Conservation (phyloP, 179 eudicot genomes). For the Silene vulgaris region DNA sequence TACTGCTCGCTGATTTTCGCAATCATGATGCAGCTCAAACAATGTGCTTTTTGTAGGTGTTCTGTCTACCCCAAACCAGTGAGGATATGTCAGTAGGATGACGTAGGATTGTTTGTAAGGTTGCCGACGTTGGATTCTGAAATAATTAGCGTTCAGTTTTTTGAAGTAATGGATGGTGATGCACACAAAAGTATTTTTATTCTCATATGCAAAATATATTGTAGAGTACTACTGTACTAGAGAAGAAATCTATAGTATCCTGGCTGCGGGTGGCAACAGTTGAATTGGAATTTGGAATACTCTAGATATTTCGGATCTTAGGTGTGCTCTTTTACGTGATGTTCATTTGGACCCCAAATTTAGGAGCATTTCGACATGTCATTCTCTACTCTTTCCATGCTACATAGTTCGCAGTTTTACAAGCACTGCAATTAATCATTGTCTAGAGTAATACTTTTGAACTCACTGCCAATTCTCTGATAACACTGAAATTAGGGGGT, state of each 20-base stretch:
- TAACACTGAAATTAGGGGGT: background rate
- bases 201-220: background rate
- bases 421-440: background rate
- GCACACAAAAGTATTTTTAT: background rate
- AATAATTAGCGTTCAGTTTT: background rate
- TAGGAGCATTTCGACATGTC: background rate
- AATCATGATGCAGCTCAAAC: background rate
- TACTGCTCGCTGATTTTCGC: slow-evolving; percentile 1
- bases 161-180: background rate
- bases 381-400: background rate
- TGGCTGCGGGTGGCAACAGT: background rate
- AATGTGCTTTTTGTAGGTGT: background rate
- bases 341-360: background rate
- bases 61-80: background rate
- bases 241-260: background rate
- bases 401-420: background rate
- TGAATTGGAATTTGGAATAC: background rate
- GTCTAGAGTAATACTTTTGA: background rate
- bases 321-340: background rate
- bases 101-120: background rate
- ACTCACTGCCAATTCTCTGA: background rate
- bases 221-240: background rate
- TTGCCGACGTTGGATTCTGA: background rate
- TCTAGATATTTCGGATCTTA: background rate
- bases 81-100: background rate